phyloP scores from a whole-genome alignment of 192 early-diverging fungal genomes.

The Entomortierella lignicola region DNA sequence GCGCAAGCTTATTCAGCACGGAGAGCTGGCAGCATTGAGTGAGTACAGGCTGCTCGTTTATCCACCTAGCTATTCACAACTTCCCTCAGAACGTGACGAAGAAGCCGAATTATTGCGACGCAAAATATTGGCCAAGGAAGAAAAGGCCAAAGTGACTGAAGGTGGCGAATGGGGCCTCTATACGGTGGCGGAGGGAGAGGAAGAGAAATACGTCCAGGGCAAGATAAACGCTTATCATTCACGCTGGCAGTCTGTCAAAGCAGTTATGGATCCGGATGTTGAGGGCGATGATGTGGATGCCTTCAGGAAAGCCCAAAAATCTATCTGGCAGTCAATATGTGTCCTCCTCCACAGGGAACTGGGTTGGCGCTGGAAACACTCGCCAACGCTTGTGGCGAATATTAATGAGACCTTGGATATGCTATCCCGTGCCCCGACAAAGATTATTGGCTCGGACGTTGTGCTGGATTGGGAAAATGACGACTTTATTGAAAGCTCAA shows the following conservation, averaged over 20 bases:
- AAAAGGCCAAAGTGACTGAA: constrained; percentile 6
- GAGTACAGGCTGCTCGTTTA: not conserved
- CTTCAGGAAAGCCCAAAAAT: constrained; percentile 8
- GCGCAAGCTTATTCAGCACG: constrained; percentile 1
- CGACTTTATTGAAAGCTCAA: not conserved
- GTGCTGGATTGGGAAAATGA: constrained; percentile 25
- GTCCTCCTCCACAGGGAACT: not conserved
- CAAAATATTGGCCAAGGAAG: constrained; percentile 2
- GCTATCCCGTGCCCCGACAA: constrained; percentile 7
- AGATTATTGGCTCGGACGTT: constrained; percentile 15
- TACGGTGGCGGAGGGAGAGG: constrained; percentile 18
- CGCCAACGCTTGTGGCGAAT: constrained; percentile 27
- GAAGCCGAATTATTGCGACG: constrained; percentile 19
- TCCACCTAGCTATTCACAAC: constrained; percentile 4
- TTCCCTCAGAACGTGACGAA: constrained; percentile 20
- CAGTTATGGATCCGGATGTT: constrained; percentile 18
- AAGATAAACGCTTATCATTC: constrained; percentile 10
- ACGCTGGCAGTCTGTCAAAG: constrained; percentile 37
- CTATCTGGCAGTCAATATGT: constrained; percentile 18
- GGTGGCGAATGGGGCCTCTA: constrained; percentile 22
- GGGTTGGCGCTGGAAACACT: constrained; percentile 46
- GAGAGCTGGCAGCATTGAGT: constrained; percentile 16
- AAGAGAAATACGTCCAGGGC: constrained; percentile 22
- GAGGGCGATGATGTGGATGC: constrained; percentile 19
- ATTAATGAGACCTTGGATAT: constrained; percentile 13